phyloP scores from a whole-genome alignment of 169 alveolate genomes.

The Toxoplasma gondii region DNA sequence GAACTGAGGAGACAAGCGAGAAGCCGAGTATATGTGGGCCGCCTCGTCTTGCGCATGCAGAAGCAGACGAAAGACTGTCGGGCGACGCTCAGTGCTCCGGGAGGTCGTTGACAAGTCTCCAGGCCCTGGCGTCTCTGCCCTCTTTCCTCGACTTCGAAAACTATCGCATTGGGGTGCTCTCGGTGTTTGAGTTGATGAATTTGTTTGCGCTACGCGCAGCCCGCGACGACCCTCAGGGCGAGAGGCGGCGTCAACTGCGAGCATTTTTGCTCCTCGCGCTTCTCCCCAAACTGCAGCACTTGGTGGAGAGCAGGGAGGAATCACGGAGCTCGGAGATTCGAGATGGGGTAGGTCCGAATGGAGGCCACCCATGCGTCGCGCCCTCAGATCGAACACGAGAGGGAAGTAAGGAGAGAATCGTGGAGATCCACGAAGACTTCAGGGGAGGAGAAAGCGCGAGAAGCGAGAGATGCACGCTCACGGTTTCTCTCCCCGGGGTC shows the following conservation, averaged over 20 bases:
- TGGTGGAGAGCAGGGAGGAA: not conserved
- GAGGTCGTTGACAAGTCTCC: not conserved
- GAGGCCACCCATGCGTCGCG: not conserved
- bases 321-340: not conserved
- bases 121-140: not conserved
- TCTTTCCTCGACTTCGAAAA: constrained; percentile 22
- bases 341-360: not conserved
- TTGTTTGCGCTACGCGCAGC: constrained; percentile 55
- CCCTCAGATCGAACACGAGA: not conserved
- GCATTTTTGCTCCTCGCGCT: not conserved
- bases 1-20: too few species aligned
- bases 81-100: not conserved
- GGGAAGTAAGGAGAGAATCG: not conserved
- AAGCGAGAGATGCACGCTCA: not conserved
- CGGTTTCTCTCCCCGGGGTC: not conserved
- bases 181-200: constrained; percentile 58
- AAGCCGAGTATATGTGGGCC: too few species aligned
- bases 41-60: too few species aligned
- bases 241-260: constrained; percentile 51
- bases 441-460: not conserved
- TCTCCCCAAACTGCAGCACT: constrained; percentile 24
- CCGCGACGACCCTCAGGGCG: constrained; percentile 41
- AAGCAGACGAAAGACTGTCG: too few species aligned
- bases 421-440: not conserved
- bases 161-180: constrained; percentile 9